A percentile compares a stretch with the other conserved stretches of the same genome.
Conservation (phyloP, 2,329 filamentous ascomycete genomes). For the Ambrosiella cleistominuta region DNA sequence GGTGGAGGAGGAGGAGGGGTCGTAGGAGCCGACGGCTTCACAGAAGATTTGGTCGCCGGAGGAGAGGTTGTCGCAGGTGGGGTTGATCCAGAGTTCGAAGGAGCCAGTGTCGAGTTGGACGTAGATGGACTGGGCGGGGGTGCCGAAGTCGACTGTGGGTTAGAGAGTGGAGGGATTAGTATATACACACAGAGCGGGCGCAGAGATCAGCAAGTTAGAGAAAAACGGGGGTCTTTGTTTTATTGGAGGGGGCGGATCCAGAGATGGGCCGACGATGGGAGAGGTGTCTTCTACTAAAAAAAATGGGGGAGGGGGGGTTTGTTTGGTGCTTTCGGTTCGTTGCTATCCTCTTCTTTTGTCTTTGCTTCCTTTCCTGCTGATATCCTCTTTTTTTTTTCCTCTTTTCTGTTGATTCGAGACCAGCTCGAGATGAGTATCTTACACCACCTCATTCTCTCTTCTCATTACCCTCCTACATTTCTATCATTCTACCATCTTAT, state of each 20-base stretch:
- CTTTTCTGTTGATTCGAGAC: background rate
- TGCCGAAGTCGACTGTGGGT: constrained; percentile 29
- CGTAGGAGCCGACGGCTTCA: constrained; percentile 27
- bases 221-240: background rate
- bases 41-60: constrained; percentile 28
- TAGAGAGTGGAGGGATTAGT: background rate
- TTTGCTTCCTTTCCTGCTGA: background rate
- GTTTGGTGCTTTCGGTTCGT: background rate
- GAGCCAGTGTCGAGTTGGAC: constrained; percentile 43
- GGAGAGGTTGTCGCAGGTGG: constrained; percentile 32
- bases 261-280: background rate
- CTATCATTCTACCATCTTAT: too few species aligned
- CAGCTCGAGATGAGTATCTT: background rate
- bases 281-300: constrained; percentile 4
- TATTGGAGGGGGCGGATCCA: background rate
- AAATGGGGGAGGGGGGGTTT: background rate
- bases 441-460: background rate
- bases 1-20: constrained; percentile 25
- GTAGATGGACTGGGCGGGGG: constrained; percentile 33
- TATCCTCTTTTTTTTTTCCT: background rate
- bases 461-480: too few species aligned
- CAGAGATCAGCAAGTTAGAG: background rate
- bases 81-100: constrained; percentile 47
- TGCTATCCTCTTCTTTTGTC: background rate
- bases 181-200: background rate